These are phyloP conservation scores for Purshia tridentata DNA, from an alignment of 306 rosid genomes.

Conservation along the genomic window DNA sequence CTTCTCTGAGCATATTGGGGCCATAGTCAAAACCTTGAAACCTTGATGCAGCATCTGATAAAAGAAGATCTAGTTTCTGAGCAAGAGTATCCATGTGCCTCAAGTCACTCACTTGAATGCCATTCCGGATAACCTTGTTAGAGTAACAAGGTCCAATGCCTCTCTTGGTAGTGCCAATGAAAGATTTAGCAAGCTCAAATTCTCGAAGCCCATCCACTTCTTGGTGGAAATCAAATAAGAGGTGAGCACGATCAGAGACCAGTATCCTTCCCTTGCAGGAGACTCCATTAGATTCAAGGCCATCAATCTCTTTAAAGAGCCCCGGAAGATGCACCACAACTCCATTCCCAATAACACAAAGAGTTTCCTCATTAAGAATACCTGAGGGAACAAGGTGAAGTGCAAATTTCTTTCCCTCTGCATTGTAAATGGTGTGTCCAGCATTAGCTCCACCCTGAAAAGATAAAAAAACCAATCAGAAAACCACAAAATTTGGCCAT, in stretches of 20 bases:
- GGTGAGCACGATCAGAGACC: constrained; percentile 91
- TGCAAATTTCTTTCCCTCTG: constrained; percentile 94
- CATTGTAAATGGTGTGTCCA: constrained; percentile 91
- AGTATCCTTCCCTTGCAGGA: constrained; percentile 86
- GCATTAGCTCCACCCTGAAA: constrained; percentile 95
- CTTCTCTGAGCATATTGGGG: constrained; percentile 70
- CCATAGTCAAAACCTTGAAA: constrained; percentile 69
- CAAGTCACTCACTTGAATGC: constrained; percentile 85
- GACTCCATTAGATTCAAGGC: constrained; percentile 74
- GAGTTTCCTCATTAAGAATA: constrained; percentile 83
- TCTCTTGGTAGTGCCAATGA: constrained; percentile 96
- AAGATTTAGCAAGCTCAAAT: constrained; percentile 82
- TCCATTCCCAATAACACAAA: constrained; percentile 91
- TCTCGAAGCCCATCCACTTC: constrained; percentile 89
- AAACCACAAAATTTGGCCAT: constrained; percentile 6
- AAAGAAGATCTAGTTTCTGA: constrained; percentile 73
- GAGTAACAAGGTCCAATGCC: constrained; percentile 98
- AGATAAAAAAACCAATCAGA: not conserved
- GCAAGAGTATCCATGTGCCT: constrained; percentile 88
- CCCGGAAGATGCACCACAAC: constrained; percentile 94
- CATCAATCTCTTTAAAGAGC: constrained; percentile 80
- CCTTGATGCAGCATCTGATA: constrained; percentile 75
- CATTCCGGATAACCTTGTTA: constrained; percentile 83
- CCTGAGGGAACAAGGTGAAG: constrained; percentile 98
- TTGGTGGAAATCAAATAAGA: constrained; percentile 93